Percentiles rank a stretch among this genome's conserved stretches.
These are phyloP conservation scores for Euptelea pleiosperma DNA, from an alignment of 164 flowering plant genomes.

Conservation along the genomic window DNA sequence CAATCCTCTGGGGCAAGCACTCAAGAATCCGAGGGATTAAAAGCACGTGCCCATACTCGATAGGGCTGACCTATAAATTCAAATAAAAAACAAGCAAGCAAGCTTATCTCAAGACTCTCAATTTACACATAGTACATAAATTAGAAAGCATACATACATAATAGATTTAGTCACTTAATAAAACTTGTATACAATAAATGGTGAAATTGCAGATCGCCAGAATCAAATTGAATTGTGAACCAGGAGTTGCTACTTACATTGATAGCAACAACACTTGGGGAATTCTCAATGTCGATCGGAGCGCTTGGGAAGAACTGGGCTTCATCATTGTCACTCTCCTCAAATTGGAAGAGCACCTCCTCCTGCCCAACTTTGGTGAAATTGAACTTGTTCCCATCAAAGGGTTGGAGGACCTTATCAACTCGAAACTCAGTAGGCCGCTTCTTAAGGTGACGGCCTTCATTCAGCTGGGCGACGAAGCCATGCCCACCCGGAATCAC, in stretches of 20 bases:
- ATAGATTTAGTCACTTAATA: no score
- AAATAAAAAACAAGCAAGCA: slow-evolving; percentile 34
- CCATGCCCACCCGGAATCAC: slow-evolving; percentile 65
- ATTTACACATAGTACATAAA: no score
- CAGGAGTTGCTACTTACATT: slow-evolving; percentile 46
- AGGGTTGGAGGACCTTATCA: slow-evolving; percentile 77
- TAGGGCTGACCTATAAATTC: slow-evolving; percentile 72
- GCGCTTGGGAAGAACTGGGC: slow-evolving; percentile 39
- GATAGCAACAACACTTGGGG: slow-evolving; percentile 74
- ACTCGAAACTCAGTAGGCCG: slow-evolving; percentile 81
- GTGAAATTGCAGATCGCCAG: slow-evolving; percentile 52
- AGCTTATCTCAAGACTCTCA: no score
- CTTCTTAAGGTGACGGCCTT: slow-evolving; percentile 84
- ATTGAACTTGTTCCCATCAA: slow-evolving; percentile 78
- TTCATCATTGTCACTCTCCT: slow-evolving; percentile 36
- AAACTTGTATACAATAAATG: not conserved
- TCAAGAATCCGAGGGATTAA: slow-evolving; percentile 72
- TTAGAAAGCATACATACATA: no score
- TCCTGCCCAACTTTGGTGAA: slow-evolving; percentile 93
- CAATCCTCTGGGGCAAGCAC: slow-evolving; percentile 76
- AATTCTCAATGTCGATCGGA: slow-evolving; percentile 24
- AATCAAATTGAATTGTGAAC: slow-evolving; percentile 6
- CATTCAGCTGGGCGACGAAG: slow-evolving; percentile 83
- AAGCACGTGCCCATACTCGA: slow-evolving; percentile 91
- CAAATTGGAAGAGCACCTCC: slow-evolving; percentile 72